Conservation (phyloP, 495 filamentous ascomycete genomes). For the Hypoxylon perforatum region DNA sequence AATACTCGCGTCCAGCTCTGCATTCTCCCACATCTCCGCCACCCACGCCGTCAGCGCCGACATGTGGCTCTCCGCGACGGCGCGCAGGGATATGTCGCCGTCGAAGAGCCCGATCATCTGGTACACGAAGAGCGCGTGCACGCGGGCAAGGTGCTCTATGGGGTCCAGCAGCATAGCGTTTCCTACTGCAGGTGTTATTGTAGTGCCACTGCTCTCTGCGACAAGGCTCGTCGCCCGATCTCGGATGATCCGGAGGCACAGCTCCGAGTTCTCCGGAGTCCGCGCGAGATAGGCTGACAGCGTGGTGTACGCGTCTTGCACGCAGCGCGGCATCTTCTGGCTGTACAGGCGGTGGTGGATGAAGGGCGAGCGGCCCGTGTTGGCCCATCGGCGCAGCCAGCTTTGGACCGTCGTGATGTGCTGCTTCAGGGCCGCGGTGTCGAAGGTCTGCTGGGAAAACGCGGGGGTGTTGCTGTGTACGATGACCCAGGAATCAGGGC, state of each 20-base stretch:
- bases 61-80: slow-evolving; percentile 56
- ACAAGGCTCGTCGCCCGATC: slow-evolving; percentile 32
- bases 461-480: slow-evolving; percentile 14
- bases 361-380: slow-evolving; percentile 45
- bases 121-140: slow-evolving; percentile 60
- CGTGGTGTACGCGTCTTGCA: slow-evolving; percentile 46
- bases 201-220: neutral
- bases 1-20: slow-evolving; percentile 23
- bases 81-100: slow-evolving; percentile 59
- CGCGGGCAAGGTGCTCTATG: slow-evolving; percentile 51
- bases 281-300: slow-evolving; percentile 43
- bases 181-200: neutral
- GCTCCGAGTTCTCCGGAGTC: slow-evolving; percentile 28
- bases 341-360: slow-evolving; percentile 54
- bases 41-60: slow-evolving; percentile 54
- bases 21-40: slow-evolving; percentile 45
- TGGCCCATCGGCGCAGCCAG: slow-evolving; percentile 43
- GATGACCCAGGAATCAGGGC: slow-evolving; percentile 35
- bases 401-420: slow-evolving; percentile 37
- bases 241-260: slow-evolving; percentile 43
- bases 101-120: slow-evolving; percentile 68
- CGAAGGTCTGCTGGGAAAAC: slow-evolving; percentile 14
- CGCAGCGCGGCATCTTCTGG: slow-evolving; percentile 39
- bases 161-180: slow-evolving; percentile 7
- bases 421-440: slow-evolving; percentile 25